Conservation (phyloP, 2,329 filamentous ascomycete species). For the Fusarium verticillioides region DNA sequence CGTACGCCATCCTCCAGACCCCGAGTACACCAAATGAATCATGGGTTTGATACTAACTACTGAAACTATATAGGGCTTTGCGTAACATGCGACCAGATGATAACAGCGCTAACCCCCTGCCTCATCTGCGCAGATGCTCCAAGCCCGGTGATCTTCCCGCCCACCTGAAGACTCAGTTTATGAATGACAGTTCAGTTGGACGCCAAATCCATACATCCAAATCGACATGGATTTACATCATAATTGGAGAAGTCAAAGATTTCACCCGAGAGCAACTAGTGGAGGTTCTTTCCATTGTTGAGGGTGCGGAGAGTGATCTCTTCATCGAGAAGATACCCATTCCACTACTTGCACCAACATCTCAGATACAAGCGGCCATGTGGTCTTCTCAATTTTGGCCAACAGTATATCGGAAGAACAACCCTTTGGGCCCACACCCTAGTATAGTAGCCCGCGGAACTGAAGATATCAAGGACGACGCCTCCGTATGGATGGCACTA, state of each 20-base stretch:
- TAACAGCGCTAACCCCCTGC: conserved; percentile 68
- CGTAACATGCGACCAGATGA: conserved; percentile 68
- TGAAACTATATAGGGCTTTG: conserved; percentile 58
- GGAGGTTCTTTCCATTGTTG: conserved; percentile 58
- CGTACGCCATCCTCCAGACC: conserved; percentile 60
- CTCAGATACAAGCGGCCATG: conserved; percentile 76
- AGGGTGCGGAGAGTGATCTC: conserved; percentile 63
- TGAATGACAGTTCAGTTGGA: conserved; percentile 66
- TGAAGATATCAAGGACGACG: conserved; percentile 73
- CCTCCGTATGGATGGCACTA: conserved; percentile 73
- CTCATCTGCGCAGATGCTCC: conserved; percentile 80
- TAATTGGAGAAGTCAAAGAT: conserved; percentile 62
- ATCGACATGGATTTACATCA: conserved; percentile 69
- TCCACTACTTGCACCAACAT: conserved; percentile 79
- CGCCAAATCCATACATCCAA: conserved; percentile 69
- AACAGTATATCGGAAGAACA: conserved; percentile 86
- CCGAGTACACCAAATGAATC: not conserved
- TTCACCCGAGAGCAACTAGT: conserved; percentile 66
- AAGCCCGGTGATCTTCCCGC: conserved; percentile 75
- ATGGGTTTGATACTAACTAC: not conserved
- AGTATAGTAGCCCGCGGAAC: conserved; percentile 76
- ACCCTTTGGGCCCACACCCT: conserved; percentile 86
- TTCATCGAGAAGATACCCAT: conserved; percentile 74
- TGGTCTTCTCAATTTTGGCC: conserved; percentile 87
- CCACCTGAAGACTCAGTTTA: conserved; percentile 70